phyloP scores from a whole-genome alignment of 345 rosid genomes.

The Salix purpurea region DNA sequence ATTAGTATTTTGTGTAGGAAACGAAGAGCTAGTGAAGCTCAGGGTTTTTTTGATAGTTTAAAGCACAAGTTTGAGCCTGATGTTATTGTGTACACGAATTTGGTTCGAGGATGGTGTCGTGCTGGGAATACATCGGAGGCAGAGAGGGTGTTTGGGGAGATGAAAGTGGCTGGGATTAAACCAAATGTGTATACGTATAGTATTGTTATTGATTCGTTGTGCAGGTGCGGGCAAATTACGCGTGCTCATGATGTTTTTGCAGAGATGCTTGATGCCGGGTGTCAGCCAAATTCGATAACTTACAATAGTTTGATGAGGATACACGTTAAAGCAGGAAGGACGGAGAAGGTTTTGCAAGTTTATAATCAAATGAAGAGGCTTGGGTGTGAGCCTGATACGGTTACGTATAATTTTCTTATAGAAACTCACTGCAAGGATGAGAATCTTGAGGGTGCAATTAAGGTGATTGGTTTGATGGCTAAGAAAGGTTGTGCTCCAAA shows the following conservation, averaged over 20 bases:
- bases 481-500: constrained; percentile 58
- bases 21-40: constrained; percentile 77
- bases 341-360: constrained; percentile 87
- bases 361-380: constrained; percentile 89
- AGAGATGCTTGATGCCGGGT: constrained; percentile 75
- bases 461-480: constrained; percentile 63
- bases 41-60: constrained; percentile 61
- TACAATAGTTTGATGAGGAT: constrained; percentile 84
- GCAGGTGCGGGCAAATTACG: constrained; percentile 73
- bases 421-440: constrained; percentile 73
- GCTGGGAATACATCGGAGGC: constrained; percentile 66
- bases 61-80: constrained; percentile 66
- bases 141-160: constrained; percentile 69
- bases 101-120: constrained; percentile 85
- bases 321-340: constrained; percentile 80
- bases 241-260: constrained; percentile 88
- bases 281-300: constrained; percentile 70
- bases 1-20: constrained; percentile 63
- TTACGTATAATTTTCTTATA: constrained; percentile 69
- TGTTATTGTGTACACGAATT: constrained; percentile 67
- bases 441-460: constrained; percentile 56
- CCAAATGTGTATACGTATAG: constrained; percentile 88
- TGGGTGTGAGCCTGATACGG: constrained; percentile 53
- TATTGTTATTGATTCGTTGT: constrained; percentile 76
- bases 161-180: constrained; percentile 61